These are phyloP conservation scores for Sorghum bicolor DNA, from an alignment of 176 grass and related monocot genomes.

Conservation along the genomic window DNA sequence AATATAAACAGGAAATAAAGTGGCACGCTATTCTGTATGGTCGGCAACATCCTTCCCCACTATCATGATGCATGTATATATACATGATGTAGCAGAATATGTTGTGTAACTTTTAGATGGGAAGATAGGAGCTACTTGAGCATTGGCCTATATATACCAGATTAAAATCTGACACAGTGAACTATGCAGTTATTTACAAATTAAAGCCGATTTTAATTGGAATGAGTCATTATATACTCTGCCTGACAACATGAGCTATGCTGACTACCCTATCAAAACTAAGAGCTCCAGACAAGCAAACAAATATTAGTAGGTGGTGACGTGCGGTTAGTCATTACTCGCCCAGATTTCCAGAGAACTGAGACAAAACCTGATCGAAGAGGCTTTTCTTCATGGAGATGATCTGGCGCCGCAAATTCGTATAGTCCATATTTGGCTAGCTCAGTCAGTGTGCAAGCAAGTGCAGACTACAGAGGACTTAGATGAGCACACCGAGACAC, in stretches of 20 bases:
- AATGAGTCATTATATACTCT: neutral
- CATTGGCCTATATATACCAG: conserved; percentile 1
- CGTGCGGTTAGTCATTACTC: neutral
- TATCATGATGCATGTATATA: conserved; percentile 18
- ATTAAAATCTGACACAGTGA: neutral
- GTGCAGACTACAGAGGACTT: conserved; percentile 6
- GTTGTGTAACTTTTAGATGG: conserved; percentile 18
- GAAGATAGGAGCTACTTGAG: conserved; percentile 12
- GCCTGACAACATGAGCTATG: neutral
- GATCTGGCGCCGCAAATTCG: conserved; percentile 42
- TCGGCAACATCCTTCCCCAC: conserved; percentile 22
- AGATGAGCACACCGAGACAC: conserved; percentile 36
- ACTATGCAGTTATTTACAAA: conserved; percentile 12
- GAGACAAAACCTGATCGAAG: conserved; percentile 70
- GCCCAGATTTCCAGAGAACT: neutral
- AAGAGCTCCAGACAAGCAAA: neutral
- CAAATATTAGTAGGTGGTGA: neutral
- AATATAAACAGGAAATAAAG: conserved; percentile 29
- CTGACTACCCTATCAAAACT: conserved; percentile 16
- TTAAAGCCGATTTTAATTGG: neutral
- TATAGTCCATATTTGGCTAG: conserved; percentile 48
- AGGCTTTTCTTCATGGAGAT: conserved; percentile 69
- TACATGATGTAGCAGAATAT: neutral
- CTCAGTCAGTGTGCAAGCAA: conserved; percentile 27
- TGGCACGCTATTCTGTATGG: conserved; percentile 23